Conservation (phyloP, 2,329 filamentous ascomycete species). For the Xylariaceae sp. region DNA sequence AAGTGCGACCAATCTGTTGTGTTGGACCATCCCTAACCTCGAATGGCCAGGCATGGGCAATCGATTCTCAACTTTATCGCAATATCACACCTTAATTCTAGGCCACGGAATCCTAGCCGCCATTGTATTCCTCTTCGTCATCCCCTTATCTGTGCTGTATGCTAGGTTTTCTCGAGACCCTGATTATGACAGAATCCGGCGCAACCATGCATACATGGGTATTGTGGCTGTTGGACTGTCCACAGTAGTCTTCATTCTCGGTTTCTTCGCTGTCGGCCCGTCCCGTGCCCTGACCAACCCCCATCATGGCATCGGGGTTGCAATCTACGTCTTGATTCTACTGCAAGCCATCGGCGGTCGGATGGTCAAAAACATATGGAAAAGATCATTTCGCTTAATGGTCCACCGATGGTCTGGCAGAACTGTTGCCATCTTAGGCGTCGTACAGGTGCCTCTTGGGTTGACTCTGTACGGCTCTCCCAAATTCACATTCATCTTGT, state of each 20-base stretch:
- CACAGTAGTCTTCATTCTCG: slow-evolving; percentile 69
- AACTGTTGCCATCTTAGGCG: slow-evolving; percentile 71
- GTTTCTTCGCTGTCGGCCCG: slow-evolving; percentile 74
- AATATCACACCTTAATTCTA: slow-evolving; percentile 67
- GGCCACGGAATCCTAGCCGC: slow-evolving; percentile 70
- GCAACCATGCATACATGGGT: slow-evolving; percentile 71
- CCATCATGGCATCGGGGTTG: slow-evolving; percentile 79
- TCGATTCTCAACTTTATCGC: slow-evolving; percentile 63
- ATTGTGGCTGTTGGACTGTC: slow-evolving; percentile 64
- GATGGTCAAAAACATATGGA: slow-evolving; percentile 52
- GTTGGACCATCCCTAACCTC: slow-evolving; percentile 3
- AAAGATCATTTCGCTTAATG: slow-evolving; percentile 51
- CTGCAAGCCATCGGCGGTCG: slow-evolving; percentile 68
- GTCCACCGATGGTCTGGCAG: slow-evolving; percentile 88
- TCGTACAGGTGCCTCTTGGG: slow-evolving; percentile 83
- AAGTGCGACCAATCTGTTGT: slow-evolving; percentile 21
- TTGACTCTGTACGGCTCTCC: slow-evolving; percentile 91
- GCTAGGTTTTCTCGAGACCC: slow-evolving; percentile 64
- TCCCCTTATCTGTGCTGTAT: slow-evolving; percentile 70
- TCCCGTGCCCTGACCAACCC: slow-evolving; percentile 71
- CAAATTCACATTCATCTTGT: slow-evolving; percentile 78
- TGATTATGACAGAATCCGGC: slow-evolving; percentile 57
- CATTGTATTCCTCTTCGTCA: slow-evolving; percentile 68
- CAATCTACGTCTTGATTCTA: slow-evolving; percentile 69
- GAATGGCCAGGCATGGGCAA: slow-evolving; percentile 68